Base-by-base conservation (phyloP, 495 filamentous ascomycete species). In the Pyronema omphalodes region DNA sequence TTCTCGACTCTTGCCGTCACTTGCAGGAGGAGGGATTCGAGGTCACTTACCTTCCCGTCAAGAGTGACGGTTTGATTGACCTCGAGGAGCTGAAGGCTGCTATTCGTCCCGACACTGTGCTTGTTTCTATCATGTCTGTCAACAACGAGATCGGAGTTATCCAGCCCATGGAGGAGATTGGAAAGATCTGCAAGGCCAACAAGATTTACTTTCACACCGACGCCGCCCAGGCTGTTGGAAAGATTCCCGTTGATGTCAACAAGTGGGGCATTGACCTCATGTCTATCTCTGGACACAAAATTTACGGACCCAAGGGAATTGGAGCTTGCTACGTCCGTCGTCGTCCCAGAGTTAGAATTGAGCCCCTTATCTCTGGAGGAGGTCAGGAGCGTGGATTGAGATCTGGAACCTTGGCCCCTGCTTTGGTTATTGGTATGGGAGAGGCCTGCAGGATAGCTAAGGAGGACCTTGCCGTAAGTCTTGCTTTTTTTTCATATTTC, bases 201-300 rank as follows among this genome's bases (percentile, higher is more conserved):
- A 94, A 95, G 72, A 71, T 93, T 47, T 98, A 94, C 74, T 98
- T 96, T 79, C 91, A 98, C 70, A 93, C 87, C n/a, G 91, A 98
- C 68, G 91, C 69, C 29, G 91, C 91, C 6, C 91, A 98, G 71
- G 91, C 93, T 4, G 87, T 94, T 3, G 91, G 91, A 63, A 98
- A 98, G 74, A 94, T 98, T 53, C 87, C 87, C 0, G 71, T 98
- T 33, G 86, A 94, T 65, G 93, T 98, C 53, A 93, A 96, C 68
- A 84, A 87, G 68, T 83, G 89, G 83, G 89, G 94, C 66, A 80
- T 96, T 52, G 91, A 98, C 66, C 71, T 98, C 62, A 94, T 96
- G 91, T 94, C 88, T 9, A 93, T 98, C 44, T 95, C 91, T n/a
- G 87, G 83, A 46, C 91, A 98, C 71, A 98, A 98, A 73, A 93